Percentiles rank a stretch among this genome's conserved stretches.
Conservation (phyloP, 148 eudicot genomes). For the Vaccinium darrowii region DNA sequence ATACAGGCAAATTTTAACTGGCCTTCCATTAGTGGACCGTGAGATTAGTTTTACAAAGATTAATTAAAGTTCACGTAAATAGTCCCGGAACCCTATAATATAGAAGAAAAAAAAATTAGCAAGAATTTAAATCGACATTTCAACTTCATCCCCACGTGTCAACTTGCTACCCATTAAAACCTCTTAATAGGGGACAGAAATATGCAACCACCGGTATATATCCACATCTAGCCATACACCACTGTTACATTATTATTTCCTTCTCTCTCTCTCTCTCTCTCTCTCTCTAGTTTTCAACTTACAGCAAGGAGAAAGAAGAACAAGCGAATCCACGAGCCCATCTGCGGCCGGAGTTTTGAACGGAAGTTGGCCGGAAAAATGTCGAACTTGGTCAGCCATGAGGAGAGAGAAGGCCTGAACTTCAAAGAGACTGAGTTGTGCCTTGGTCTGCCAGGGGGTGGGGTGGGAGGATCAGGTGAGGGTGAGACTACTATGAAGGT, state of each 20-base stretch:
- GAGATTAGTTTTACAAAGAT: no score
- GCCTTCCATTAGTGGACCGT: background rate
- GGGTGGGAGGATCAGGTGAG: slow-evolving; percentile 14
- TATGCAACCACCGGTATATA: slow-evolving; percentile 36
- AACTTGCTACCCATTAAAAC: slow-evolving; percentile 17
- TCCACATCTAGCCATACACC: slow-evolving; percentile 30
- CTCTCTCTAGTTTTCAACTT: slow-evolving; percentile 19
- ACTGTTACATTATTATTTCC: slow-evolving; percentile 17
- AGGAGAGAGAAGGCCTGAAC: slow-evolving; percentile 11
- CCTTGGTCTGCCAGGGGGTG: slow-evolving; percentile 62
- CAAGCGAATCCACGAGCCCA: background rate
- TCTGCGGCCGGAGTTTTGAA: background rate
- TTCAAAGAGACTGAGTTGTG: slow-evolving; percentile 58
- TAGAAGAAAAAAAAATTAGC: background rate
- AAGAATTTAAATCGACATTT: background rate
- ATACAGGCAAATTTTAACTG: no score
- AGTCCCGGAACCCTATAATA: background rate
- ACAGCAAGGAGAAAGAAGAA: background rate
- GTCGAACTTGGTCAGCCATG: background rate
- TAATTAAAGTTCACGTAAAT: background rate
- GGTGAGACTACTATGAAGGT: slow-evolving; percentile 19
- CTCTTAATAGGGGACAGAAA: slow-evolving; percentile 16
- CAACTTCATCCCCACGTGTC: slow-evolving; percentile 37
- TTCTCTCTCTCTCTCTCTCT: slow-evolving; percentile 14
- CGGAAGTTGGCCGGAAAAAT: slow-evolving; percentile 26